These are phyloP conservation scores for Cadophora gregata DNA, from an alignment of 2,329 filamentous ascomycete genomes.

Conservation along the genomic window DNA sequence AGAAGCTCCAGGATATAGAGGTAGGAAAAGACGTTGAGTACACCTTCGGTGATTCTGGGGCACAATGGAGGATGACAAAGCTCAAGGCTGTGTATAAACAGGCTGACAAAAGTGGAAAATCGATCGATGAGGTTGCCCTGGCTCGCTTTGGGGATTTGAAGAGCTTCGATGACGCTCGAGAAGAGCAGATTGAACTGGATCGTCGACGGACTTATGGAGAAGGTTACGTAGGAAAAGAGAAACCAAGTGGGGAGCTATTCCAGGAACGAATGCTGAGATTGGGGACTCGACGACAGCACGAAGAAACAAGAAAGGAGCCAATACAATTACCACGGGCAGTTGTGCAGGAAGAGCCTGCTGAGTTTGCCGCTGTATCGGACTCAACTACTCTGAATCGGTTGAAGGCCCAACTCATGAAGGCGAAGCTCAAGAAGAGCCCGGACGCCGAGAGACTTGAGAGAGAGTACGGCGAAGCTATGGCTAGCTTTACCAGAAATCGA, in stretches of 20 bases:
- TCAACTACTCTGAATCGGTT: constrained; percentile 85
- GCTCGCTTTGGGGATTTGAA: constrained; percentile 82
- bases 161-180: constrained; percentile 89
- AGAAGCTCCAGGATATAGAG: constrained; percentile 57
- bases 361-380: constrained; percentile 63
- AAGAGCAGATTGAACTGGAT: constrained; percentile 92
- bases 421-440: constrained; percentile 68
- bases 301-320: constrained; percentile 46
- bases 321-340: constrained; percentile 52
- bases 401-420: constrained; percentile 95
- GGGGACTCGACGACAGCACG: constrained; percentile 51
- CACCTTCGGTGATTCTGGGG: constrained; percentile 86
- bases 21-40: constrained; percentile 73
- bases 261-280: constrained; percentile 73
- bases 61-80: constrained; percentile 96
- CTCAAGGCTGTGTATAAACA: constrained; percentile 83
- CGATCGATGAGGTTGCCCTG: constrained; percentile 81
- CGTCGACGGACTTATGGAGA: constrained; percentile 81
- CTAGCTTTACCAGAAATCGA: constrained; percentile 60
- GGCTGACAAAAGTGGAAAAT: constrained; percentile 73
- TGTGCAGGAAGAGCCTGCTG: constrained; percentile 60
- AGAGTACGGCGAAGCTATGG: constrained; percentile 80
- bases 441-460: constrained; percentile 63
- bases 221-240: constrained; percentile 83
- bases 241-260: constrained; percentile 86